Base-by-base conservation (phyloP, 169 alveolate genomes). In the Eimeria tenella region DNA sequence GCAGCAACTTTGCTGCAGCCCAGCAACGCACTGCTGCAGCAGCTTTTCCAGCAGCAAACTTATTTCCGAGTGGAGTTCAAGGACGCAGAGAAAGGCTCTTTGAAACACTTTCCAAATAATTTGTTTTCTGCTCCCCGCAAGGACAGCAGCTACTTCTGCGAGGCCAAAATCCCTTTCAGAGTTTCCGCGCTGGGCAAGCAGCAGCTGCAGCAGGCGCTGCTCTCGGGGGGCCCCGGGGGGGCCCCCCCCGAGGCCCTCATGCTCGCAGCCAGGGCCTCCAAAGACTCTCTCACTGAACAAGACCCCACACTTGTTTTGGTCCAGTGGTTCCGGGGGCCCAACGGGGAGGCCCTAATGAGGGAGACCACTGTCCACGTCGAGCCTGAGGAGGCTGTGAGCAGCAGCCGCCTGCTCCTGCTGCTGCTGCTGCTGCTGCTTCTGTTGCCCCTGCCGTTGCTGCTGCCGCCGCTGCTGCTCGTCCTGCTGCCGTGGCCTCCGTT, bases 281-380 rank as follows among this genome's bases (percentile, higher is more conserved):
- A 56, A 58, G 25, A 87, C 17, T 8, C 50, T 3, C 8, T 53
- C 15, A 21, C 15, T 10, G 93, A 87, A 55, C 83, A 87, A 53
- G 93, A 87, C 58, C 93, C 93, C 5, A 49, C 83, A 10, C 42
- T 87, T 49, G 74, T 25, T 7, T 31, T 87, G 5, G 4, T 70
- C 9, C 93, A 87, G 60, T 68, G 70, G 71, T 65, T 71, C 21
- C 5, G 15, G 62, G 88, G 88, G 4, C 71, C 65, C 5, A 6
- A 53, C 4, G 49, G 62, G 23, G 86, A 87, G 50, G 86, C 88
- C 11, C 7, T 79, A 0, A 52, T 79, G 68, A 50, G 31, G 88
- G 88, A 79, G 70, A 79, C 70, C 19, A 49, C 70, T 19, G 31
- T 79, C 4, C 71, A 79, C 19, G 56, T 53, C 7, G 25, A 79